Evolutionary conservation across 169 alveolate genomes (phyloP).

Genomic region (Plasmodium falciparum): DNA sequence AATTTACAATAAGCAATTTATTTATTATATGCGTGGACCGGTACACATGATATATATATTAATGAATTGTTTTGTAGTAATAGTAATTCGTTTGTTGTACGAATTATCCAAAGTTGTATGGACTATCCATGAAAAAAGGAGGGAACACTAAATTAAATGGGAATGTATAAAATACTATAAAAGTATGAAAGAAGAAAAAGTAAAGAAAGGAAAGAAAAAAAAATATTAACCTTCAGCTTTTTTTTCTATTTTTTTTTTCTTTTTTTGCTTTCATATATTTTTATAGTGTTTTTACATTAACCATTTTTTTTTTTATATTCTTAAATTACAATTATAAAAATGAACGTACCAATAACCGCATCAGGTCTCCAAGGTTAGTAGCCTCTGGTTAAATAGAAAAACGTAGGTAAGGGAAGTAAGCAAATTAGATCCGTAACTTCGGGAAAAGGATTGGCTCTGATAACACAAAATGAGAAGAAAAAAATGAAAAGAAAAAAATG

Average conservation of each 20-base stretch:
- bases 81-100: constrained; percentile 40
- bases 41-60: too few relatives aligned
- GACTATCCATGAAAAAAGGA: constrained; percentile 72
- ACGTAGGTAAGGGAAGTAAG: constrained; percentile 95
- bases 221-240: too few relatives aligned
- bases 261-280: too few relatives aligned
- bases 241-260: too few relatives aligned
- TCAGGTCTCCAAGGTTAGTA: constrained; percentile 95
- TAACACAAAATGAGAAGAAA: too few relatives aligned
- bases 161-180: background rate
- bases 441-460: constrained; percentile 96
- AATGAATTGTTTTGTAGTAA: constrained; percentile 35
- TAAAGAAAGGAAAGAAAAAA: too few relatives aligned
- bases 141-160: constrained; percentile 38
- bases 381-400: constrained; percentile 94
- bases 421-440: constrained; percentile 94
- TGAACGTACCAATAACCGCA: constrained; percentile 96
- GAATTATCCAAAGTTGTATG: constrained; percentile 49
- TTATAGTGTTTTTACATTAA: background rate
- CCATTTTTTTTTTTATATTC: constrained; percentile 1
- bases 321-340: constrained; percentile 83
- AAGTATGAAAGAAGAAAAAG: too few relatives aligned
- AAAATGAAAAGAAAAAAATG: constrained; percentile 78
- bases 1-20: background rate
- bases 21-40: background rate